Conservation (phyloP, 139 green algal species). For the Chlorella sp. region DNA sequence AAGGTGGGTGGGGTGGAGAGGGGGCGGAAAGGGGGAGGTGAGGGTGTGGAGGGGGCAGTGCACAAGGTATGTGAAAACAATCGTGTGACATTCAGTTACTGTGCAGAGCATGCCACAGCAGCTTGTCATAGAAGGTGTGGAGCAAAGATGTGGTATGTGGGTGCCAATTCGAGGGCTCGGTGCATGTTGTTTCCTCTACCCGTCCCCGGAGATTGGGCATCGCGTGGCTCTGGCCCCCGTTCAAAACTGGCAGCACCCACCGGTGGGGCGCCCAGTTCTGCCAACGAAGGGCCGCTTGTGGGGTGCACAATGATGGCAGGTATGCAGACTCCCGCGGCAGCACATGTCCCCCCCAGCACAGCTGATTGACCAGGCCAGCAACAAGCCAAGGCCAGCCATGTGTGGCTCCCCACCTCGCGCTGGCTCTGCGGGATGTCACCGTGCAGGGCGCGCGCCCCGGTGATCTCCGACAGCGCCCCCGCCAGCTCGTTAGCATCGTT, state of each 20-base stretch:
- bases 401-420: slow-evolving; percentile 70
- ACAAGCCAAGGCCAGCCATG: background rate
- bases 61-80: too few relatives aligned
- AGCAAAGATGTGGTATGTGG: slow-evolving; percentile 31
- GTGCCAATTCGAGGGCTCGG: slow-evolving; percentile 61
- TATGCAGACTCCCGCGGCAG: background rate
- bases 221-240: slow-evolving; percentile 54
- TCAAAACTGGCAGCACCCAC: slow-evolving; percentile 58
- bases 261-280: slow-evolving; percentile 44
- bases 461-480: slow-evolving; percentile 63
- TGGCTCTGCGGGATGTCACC: slow-evolving; percentile 93
- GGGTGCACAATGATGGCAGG: background rate
- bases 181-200: slow-evolving; percentile 60
- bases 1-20: too few relatives aligned
- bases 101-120: background rate
- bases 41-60: too few relatives aligned
- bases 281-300: slow-evolving; percentile 27
- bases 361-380: background rate
- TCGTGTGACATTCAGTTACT: too few relatives aligned
- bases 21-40: too few relatives aligned
- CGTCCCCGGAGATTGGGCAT: slow-evolving; percentile 54
- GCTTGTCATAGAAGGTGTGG: too few relatives aligned
- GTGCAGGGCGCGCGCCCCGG: slow-evolving; percentile 84
- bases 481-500: slow-evolving; percentile 90
- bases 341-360: background rate